These are phyloP conservation scores for Trypanosoma theileri DNA, from an alignment of 208 protist species.

Conservation along the genomic window DNA sequence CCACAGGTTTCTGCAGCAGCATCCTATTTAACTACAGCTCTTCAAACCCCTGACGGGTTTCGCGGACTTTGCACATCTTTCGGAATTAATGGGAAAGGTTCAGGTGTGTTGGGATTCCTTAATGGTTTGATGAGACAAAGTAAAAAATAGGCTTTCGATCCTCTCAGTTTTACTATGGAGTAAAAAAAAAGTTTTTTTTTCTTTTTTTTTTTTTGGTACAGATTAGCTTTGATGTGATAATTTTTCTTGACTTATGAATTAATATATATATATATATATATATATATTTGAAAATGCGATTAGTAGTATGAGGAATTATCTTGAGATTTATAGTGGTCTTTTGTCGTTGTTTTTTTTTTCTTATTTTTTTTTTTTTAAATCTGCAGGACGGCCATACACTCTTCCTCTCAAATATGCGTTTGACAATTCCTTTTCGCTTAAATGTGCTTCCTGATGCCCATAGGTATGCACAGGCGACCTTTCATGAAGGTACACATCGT, in stretches of 20 bases:
- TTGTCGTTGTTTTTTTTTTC: slow-evolving; percentile 9
- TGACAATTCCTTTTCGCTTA: slow-evolving; percentile 18
- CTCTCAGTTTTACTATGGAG: neutral
- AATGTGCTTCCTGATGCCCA: slow-evolving; percentile 66
- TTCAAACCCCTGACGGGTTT: slow-evolving; percentile 56
- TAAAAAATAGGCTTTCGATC: slow-evolving; percentile 2
- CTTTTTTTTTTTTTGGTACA: slow-evolving; percentile 20
- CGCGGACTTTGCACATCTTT: slow-evolving; percentile 51
- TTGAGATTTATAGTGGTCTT: neutral
- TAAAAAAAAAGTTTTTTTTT: slow-evolving; percentile 6
- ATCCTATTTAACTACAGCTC: slow-evolving; percentile 35
- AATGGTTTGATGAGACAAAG: slow-evolving; percentile 47
- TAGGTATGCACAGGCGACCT: slow-evolving; percentile 79
- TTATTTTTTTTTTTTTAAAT: slow-evolving; percentile 14
- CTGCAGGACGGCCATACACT: neutral
- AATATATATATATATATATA: too few relatives aligned
- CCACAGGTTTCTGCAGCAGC: slow-evolving; percentile 56
- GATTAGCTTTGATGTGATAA: slow-evolving; percentile 4
- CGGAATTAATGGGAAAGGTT: slow-evolving; percentile 39
- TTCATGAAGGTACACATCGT: slow-evolving; percentile 85
- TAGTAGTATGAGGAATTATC: too few relatives aligned
- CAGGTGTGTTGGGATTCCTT: slow-evolving; percentile 53
- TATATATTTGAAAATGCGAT: too few relatives aligned
- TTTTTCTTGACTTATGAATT: neutral
- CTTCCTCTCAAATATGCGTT: slow-evolving; percentile 22